Evolutionary conservation across 1,284 basidiomycete species (phyloP).

Genomic region (Naganishia albida): DNA sequence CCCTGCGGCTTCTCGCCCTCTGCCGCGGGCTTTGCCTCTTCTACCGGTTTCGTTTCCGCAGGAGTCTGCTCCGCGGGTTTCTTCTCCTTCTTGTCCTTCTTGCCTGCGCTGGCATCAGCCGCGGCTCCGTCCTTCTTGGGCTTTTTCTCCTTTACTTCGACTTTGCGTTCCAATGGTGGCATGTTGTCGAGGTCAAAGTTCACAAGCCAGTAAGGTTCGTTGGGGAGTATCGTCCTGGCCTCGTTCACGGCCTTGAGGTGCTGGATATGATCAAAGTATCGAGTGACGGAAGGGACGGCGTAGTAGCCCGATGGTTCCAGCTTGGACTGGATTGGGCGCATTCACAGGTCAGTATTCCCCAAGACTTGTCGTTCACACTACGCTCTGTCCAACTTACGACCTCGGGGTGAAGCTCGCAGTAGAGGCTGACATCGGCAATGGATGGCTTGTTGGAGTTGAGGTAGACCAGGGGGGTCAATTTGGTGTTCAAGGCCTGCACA

Average conservation of each 20-base stretch:
- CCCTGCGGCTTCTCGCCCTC: slow-evolving; percentile 34
- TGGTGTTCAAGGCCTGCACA: slow-evolving; percentile 68
- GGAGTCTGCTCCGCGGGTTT: slow-evolving; percentile 35
- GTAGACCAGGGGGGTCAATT: slow-evolving; percentile 75
- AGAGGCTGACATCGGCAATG: slow-evolving; percentile 82
- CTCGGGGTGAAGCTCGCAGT: slow-evolving; percentile 74
- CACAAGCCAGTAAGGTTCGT: slow-evolving; percentile 62
- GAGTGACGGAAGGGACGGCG: slow-evolving; percentile 74
- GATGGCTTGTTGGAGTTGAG: slow-evolving; percentile 71
- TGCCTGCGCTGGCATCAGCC: slow-evolving; percentile 33
- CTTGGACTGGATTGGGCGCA: slow-evolving; percentile 60
- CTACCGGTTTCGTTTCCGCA: slow-evolving; percentile 39
- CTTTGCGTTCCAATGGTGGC: slow-evolving; percentile 70
- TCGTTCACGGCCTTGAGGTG: slow-evolving; percentile 60
- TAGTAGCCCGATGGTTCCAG: slow-evolving; percentile 69
- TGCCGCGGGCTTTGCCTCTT: slow-evolving; percentile 35
- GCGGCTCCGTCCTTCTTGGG: slow-evolving; percentile 55
- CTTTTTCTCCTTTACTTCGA: slow-evolving; percentile 71
- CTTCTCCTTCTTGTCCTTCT: slow-evolving; percentile 37
- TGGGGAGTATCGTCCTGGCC: slow-evolving; percentile 48
- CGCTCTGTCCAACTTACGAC: slow-evolving; percentile 61
- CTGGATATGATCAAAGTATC: slow-evolving; percentile 94
- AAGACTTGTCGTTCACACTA: neutral
- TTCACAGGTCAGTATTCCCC: neutral
- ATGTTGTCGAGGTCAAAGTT: slow-evolving; percentile 72